Conservation (phyloP, 208 protist species). For the Leishmania lainsoni region DNA sequence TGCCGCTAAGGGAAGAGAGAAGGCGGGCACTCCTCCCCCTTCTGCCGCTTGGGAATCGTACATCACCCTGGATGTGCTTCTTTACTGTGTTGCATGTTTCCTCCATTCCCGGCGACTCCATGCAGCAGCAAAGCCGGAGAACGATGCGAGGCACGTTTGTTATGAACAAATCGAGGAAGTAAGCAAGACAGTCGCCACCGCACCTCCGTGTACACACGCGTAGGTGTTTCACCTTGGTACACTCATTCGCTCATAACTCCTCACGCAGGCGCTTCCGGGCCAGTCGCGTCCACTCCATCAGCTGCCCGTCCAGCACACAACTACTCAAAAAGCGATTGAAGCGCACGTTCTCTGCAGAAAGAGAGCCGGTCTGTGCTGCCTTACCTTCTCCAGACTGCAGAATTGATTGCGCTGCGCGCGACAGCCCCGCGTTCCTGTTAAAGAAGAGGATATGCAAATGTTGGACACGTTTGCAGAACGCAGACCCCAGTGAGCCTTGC, state of each 20-base stretch:
- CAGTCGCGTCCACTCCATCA: slow-evolving; percentile 53
- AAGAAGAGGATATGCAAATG: slow-evolving; percentile 19
- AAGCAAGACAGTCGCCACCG: slow-evolving; percentile 1
- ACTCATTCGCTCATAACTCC: neutral
- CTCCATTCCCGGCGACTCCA: neutral
- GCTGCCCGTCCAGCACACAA: slow-evolving; percentile 50
- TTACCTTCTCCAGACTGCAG: neutral
- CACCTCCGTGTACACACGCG: neutral
- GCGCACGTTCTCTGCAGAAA: slow-evolving; percentile 15
- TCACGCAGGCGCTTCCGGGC: slow-evolving; percentile 53
- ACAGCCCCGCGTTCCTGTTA: neutral
- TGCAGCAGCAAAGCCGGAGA: neutral
- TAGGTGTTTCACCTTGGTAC: neutral
- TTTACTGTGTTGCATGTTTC: neutral
- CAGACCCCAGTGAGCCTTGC: slow-evolving; percentile 4
- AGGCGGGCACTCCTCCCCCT: neutral
- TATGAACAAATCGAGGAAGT: neutral
- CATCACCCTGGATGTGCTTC: neutral
- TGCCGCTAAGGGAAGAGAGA: neutral
- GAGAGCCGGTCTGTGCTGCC: neutral
- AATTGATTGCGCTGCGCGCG: slow-evolving; percentile 13
- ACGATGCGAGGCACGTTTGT: neutral
- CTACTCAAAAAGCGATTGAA: slow-evolving; percentile 28
- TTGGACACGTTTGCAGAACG: slow-evolving; percentile 3
- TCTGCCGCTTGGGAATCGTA: neutral